These are phyloP conservation scores for Lotmaria passim DNA, from an alignment of 208 protist genomes.

Conservation along the genomic window DNA sequence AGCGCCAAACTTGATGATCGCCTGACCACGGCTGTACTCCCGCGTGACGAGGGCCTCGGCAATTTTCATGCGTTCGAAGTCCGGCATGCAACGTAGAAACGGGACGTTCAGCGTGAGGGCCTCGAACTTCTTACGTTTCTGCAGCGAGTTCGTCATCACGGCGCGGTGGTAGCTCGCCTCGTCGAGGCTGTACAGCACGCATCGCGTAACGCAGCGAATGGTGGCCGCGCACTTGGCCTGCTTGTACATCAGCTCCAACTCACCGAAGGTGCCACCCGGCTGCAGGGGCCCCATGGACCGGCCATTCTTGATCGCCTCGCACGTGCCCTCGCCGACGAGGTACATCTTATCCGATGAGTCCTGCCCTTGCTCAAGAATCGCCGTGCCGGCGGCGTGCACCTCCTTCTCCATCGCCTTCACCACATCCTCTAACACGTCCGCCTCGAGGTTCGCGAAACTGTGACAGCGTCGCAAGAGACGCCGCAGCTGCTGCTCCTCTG, in stretches of 20 bases:
- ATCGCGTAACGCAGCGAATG: slow-evolving; percentile 77
- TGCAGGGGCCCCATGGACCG: slow-evolving; percentile 57
- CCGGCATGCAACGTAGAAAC: slow-evolving; percentile 77
- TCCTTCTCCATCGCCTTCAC: slow-evolving; percentile 68
- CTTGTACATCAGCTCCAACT: slow-evolving; percentile 91
- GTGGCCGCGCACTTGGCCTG: slow-evolving; percentile 80
- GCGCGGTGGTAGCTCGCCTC: slow-evolving; percentile 81
- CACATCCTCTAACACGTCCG: slow-evolving; percentile 51
- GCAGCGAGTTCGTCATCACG: slow-evolving; percentile 67
- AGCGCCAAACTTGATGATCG: slow-evolving; percentile 77
- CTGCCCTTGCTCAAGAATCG: slow-evolving; percentile 76
- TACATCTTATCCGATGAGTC: slow-evolving; percentile 74
- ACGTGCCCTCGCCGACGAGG: slow-evolving; percentile 78
- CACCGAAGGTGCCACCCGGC: slow-evolving; percentile 77
- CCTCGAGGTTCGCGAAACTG: slow-evolving; percentile 76
- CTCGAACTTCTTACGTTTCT: slow-evolving; percentile 77
- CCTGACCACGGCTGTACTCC: slow-evolving; percentile 64
- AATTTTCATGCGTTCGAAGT: slow-evolving; percentile 88
- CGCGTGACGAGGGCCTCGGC: slow-evolving; percentile 81
- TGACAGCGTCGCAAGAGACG: slow-evolving; percentile 56
- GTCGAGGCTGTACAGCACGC: slow-evolving; percentile 84
- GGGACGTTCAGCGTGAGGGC: slow-evolving; percentile 63
- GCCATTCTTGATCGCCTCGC: slow-evolving; percentile 85
- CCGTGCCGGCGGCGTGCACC: slow-evolving; percentile 57
- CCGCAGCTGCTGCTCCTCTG: slow-evolving; percentile 59